Base-by-base conservation (phyloP, 352 stramenopile genomes). In the Achlya hypogyna region DNA sequence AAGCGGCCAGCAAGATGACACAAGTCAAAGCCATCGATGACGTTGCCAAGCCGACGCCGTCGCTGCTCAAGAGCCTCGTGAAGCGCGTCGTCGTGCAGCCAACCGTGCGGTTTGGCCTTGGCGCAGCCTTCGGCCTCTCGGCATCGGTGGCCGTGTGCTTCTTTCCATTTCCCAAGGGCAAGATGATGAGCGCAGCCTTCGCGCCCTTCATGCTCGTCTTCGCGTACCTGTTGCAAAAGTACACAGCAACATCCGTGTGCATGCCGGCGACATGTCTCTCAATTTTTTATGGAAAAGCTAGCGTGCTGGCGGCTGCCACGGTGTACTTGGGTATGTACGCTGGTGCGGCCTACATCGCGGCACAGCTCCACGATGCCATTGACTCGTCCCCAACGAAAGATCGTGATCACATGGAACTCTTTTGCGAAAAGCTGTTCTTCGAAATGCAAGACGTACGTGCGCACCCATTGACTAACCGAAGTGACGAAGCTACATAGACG, bases 351-450 rank as follows among this genome's bases (percentile, higher is more conserved):
- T 66, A 58, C 59, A 66, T 66, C 47, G 58, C 43, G 22, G 18
- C 25, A 12, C 29, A 66, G 38, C 38, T 66, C 31, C 47, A 66
- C 9, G 28, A 60, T 23, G 47, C 59, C 18, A 66, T 66, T 25
- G 59, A 6, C 8, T 43, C 42, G 22, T 53, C 59, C 14, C 59
- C 59, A 9, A 45, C 43, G 5, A 66, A 58, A 25, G 59, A 66
- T 25, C 59, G 29, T 4, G 28, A 66, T 16, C 43, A 66, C 31
- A 66, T 66, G 59, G 43, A 63, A 25, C 47, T 66, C 28, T 45
- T 66, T 53, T n/a, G 43, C 29, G 59, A 66, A 58, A 66, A 66
- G n/a, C 59, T 66, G n/a, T 66, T 53, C 35, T 66, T 66, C 25
- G 59, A 45, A 16, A 66, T 66, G 59, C 27, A 66, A 45, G 59